Evolutionary conservation across 2,329 filamentous ascomycete genomes (phyloP).

Genomic region (Aaosphaeria arxii): DNA sequence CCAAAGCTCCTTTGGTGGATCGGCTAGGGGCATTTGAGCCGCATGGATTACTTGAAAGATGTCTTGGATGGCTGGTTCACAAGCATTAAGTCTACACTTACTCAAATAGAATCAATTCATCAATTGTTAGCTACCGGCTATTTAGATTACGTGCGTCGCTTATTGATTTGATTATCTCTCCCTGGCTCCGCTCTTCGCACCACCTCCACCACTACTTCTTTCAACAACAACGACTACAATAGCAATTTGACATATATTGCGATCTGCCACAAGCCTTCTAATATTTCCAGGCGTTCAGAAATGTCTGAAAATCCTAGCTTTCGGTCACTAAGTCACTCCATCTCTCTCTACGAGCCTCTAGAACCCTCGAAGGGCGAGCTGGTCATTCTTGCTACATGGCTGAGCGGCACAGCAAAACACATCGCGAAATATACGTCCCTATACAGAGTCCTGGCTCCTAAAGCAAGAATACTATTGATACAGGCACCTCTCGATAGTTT

Average conservation of each 20-base stretch:
- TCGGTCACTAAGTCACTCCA: neutral
- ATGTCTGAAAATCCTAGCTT: neutral
- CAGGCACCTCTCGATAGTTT: neutral
- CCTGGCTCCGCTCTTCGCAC: too few relatives aligned
- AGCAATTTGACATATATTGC: too few relatives aligned
- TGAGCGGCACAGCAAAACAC: constrained; percentile 4
- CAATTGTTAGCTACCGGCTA: too few relatives aligned
- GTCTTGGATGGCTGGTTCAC: neutral
- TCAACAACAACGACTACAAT: too few relatives aligned
- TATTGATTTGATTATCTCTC: too few relatives aligned
- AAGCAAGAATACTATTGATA: constrained; percentile 5
- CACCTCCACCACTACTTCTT: too few relatives aligned
- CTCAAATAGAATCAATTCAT: neutral
- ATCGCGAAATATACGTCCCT: constrained; percentile 14
- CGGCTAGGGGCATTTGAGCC: neutral
- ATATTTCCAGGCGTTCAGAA: neutral
- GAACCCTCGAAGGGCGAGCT: neutral
- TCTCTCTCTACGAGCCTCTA: neutral
- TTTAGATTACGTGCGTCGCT: too few relatives aligned
- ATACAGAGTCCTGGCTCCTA: constrained; percentile 8
- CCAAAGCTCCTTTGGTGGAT: neutral
- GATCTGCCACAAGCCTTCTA: neutral
- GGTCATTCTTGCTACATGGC: constrained; percentile 1
- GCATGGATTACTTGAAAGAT: neutral
- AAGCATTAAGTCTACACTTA: neutral